A percentile compares a stretch with the other conserved stretches of the same genome.
Conservation (phyloP, 371 early-diverging fungal genomes). For the Lichtheimia ramosa region DNA sequence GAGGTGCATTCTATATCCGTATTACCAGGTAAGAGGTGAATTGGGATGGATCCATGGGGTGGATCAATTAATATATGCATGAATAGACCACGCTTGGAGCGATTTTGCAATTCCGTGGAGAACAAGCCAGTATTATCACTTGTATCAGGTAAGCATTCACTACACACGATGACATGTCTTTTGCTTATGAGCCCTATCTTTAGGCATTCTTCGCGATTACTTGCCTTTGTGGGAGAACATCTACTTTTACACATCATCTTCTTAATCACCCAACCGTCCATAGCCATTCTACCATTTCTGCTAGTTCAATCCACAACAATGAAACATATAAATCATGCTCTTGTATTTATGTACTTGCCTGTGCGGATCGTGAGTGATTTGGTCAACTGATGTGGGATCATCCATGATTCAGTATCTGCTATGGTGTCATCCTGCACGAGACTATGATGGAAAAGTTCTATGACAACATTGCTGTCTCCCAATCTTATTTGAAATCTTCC, state of each 20-base stretch:
- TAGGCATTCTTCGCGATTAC: constrained; percentile 81
- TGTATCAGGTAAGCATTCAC: constrained; percentile 26
- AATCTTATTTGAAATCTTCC: too few species aligned
- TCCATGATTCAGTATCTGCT: too few species aligned
- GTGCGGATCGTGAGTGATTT: too few species aligned
- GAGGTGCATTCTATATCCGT: constrained; percentile 82
- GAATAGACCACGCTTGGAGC: constrained; percentile 43
- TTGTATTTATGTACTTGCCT: too few species aligned
- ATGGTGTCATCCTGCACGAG: too few species aligned
- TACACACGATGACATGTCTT: background rate
- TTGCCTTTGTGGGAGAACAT: constrained; percentile 92
- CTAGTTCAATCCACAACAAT: background rate
- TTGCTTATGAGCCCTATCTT: background rate
- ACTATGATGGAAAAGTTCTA: too few species aligned
- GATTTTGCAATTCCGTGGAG: constrained; percentile 46
- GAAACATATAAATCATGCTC: too few species aligned
- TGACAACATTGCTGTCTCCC: too few species aligned
- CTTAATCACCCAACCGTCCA: constrained; percentile 17
- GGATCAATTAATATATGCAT: background rate
- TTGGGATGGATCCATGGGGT: background rate
- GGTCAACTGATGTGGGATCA: too few species aligned
- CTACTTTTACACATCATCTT: constrained; percentile 79
- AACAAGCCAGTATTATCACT: constrained; percentile 45
- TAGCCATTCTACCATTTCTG: background rate
- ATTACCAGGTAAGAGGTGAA: constrained; percentile 65